Percentiles rank a stretch among this genome's conserved stretches.
Conservation (phyloP, 2,329 filamentous ascomycete species). For the Pyricularia sp. region DNA sequence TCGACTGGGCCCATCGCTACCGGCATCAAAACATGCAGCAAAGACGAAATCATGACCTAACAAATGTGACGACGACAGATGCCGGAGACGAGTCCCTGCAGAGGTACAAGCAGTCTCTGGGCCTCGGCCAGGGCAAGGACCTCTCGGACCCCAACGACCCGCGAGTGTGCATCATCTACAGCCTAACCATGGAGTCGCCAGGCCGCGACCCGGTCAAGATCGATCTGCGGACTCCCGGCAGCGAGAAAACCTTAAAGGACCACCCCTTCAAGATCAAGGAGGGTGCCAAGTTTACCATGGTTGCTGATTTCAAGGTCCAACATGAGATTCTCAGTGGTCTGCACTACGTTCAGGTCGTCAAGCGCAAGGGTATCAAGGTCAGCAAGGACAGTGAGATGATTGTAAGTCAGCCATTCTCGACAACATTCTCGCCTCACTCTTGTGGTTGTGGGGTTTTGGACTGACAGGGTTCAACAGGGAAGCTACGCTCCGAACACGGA, state of each 20-base stretch:
- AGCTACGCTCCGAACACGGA: conserved; percentile 91
- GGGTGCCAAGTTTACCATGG: conserved; percentile 88
- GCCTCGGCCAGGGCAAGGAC: conserved; percentile 65
- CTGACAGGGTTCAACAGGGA: conserved; percentile 43
- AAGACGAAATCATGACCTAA: conserved; percentile 6
- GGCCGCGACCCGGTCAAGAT: conserved; percentile 81
- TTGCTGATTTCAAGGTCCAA: conserved; percentile 88
- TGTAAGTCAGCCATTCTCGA: conserved; percentile 41
- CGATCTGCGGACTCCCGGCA: conserved; percentile 67
- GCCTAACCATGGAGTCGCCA: conserved; percentile 77
- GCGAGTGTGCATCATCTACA: conserved; percentile 86
- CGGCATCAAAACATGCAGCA: background rate
- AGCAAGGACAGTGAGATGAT: conserved; percentile 98
- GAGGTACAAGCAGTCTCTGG: conserved; percentile 95
- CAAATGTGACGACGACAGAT: conserved; percentile 27
- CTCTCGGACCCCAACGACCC: conserved; percentile 72
- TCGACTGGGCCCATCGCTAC: conserved; percentile 1
- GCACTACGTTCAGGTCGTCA: conserved; percentile 92
- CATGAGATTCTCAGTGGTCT: conserved; percentile 91
- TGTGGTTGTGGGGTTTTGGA: background rate
- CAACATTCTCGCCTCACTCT: conserved; percentile 74
- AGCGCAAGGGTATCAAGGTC: conserved; percentile 76
- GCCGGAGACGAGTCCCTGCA: conserved; percentile 85
- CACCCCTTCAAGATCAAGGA: conserved; percentile 98
- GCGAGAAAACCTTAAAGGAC: conserved; percentile 70